phyloP scores from a whole-genome alignment of 805 yeast species.

The Kluyveromyces aestuarii region DNA sequence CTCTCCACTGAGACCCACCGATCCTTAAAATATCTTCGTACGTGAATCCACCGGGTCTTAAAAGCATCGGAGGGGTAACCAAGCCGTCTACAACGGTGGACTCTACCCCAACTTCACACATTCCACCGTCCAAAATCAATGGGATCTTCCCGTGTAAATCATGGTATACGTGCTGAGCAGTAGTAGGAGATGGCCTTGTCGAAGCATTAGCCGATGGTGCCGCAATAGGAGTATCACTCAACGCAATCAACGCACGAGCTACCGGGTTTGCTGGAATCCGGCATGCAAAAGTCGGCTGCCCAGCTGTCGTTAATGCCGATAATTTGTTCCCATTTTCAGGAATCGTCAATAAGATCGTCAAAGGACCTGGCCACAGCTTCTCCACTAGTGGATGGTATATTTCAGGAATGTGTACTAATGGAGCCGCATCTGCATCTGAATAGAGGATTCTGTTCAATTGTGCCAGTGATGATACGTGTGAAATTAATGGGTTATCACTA shows the following conservation, averaged over 20 bases:
- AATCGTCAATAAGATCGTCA: constrained; percentile 74
- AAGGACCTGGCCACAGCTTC: constrained; percentile 93
- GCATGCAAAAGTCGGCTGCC: constrained; percentile 85
- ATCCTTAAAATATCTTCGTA: constrained; percentile 56
- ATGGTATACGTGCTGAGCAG: constrained; percentile 73
- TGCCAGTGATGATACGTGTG: constrained; percentile 72
- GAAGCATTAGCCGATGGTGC: constrained; percentile 98
- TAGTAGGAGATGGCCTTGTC: constrained; percentile 88
- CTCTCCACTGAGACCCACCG: constrained; percentile 65
- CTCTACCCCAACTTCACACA: constrained; percentile 83
- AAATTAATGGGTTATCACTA: constrained; percentile 87
- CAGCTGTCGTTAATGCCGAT: constrained; percentile 73
- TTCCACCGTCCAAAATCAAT: constrained; percentile 81
- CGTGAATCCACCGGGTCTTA: constrained; percentile 92
- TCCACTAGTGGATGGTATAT: constrained; percentile 56
- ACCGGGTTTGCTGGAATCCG: constrained; percentile 81
- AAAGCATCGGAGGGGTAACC: constrained; percentile 70
- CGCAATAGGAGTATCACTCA: constrained; percentile 83
- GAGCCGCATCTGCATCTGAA: constrained; percentile 19
- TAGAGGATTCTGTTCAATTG: constrained; percentile 59
- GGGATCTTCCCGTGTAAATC: constrained; percentile 80
- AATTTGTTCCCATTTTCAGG: constrained; percentile 37
- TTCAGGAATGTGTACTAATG: constrained; percentile 46
- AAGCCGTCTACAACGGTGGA: constrained; percentile 92
- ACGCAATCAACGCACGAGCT: constrained; percentile 81